phyloP scores from a whole-genome alignment of 164 flowering plant species.

The Houttuynia cordata region DNA sequence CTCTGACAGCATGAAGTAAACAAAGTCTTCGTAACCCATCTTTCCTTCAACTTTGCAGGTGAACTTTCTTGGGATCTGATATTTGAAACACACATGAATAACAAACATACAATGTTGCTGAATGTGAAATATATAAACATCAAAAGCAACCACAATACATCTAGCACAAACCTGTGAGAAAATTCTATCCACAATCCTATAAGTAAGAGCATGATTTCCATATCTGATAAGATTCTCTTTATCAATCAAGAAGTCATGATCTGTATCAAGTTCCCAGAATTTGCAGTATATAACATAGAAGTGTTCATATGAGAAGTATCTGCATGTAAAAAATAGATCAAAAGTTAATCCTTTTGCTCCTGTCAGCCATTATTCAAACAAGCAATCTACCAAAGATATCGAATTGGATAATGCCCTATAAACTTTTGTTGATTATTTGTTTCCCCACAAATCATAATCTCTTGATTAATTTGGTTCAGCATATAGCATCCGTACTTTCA shows the following conservation, averaged over 20 bases:
- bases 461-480: no score
- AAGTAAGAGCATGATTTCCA: conserved; percentile 94
- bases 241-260: conserved; percentile 89
- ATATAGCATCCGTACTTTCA: no score
- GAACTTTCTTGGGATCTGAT: conserved; percentile 77
- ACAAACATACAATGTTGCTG: background rate
- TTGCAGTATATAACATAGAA: conserved; percentile 97
- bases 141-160: background rate
- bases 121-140: background rate
- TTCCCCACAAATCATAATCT: no score
- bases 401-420: no score
- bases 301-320: conserved; percentile 96
- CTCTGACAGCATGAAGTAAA: conserved; percentile 86
- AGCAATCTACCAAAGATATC: background rate
- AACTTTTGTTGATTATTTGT: no score
- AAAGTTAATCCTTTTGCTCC: background rate
- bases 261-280: conserved; percentile 96
- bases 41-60: conserved; percentile 81
- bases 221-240: conserved; percentile 88
- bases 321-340: conserved; percentile 11
- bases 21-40: conserved; percentile 99
- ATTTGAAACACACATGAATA: background rate
- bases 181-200: conserved; percentile 88
- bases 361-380: background rate
- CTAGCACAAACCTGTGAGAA: conserved; percentile 69